Evolutionary conservation across 2,329 filamentous ascomycete species (phyloP).

Genomic region (Chaetomiaceae sp.): DNA sequence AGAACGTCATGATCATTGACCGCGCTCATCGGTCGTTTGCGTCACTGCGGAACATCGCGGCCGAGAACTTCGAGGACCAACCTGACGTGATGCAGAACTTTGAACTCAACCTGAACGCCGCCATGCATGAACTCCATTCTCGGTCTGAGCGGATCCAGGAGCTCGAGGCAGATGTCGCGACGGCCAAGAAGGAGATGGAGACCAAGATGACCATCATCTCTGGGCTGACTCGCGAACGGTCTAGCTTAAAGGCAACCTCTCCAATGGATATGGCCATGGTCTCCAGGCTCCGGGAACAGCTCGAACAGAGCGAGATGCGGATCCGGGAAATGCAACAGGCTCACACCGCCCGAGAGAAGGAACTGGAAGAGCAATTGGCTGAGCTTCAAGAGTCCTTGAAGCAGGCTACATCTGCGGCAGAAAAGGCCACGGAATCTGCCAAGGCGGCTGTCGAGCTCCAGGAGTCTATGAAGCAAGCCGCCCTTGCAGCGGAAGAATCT

Average conservation of each 20-base stretch:
- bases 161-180: conserved; percentile 77
- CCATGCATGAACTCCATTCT: conserved; percentile 85
- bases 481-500: conserved; percentile 5
- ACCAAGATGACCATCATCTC: conserved; percentile 94
- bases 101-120: conserved; percentile 83
- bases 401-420: conserved; percentile 1
- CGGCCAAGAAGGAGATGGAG: conserved; percentile 93
- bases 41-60: conserved; percentile 80
- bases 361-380: conserved; percentile 68
- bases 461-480: conserved; percentile 42
- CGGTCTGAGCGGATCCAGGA: conserved; percentile 87
- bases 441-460: conserved; percentile 1
- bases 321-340: conserved; percentile 68
- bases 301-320: conserved; percentile 80
- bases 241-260: conserved; percentile 70
- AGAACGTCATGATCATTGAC: conserved; percentile 81
- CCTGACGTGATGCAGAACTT: conserved; percentile 89
- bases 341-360: conserved; percentile 69
- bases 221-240: conserved; percentile 86
- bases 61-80: conserved; percentile 76
- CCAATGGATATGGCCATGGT: conserved; percentile 91
- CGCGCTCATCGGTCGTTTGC: conserved; percentile 88
- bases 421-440: conserved; percentile 3
- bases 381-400: conserved; percentile 47
- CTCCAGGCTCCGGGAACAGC: conserved; percentile 78